Percentiles rank a stretch among this genome's conserved stretches.
phyloP scores from a whole-genome alignment of 2,329 filamentous ascomycete genomes.

The Arachnopeziza araneosa region DNA sequence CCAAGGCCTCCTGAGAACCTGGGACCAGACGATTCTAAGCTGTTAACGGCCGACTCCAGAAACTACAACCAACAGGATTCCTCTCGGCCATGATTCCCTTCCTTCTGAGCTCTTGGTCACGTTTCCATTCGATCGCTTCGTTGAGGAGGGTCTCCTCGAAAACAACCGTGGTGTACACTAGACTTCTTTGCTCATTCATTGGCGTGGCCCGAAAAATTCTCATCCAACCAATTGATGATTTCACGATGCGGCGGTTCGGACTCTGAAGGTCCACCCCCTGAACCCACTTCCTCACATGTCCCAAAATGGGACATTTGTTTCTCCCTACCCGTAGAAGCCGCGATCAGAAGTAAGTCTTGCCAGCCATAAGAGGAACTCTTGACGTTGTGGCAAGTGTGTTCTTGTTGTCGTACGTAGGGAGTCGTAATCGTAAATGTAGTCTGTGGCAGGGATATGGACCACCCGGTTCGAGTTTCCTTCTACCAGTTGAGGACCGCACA shows the following conservation, averaged over 20 bases:
- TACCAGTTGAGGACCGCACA: background rate
- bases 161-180: slow-evolving; percentile 11
- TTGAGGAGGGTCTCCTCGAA: background rate
- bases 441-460: background rate
- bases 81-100: background rate
- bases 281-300: slow-evolving; percentile 3
- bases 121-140: slow-evolving; percentile 6
- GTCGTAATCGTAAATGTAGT: too few relatives aligned
- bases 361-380: background rate
- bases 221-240: slow-evolving; percentile 20
- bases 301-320: slow-evolving; percentile 4
- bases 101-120: background rate
- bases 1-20: background rate
- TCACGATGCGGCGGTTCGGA: slow-evolving; percentile 13
- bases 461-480: background rate
- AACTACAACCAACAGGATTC: background rate
- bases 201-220: slow-evolving; percentile 13
- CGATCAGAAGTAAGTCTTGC: background rate
- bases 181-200: slow-evolving; percentile 13
- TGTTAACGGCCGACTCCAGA: background rate
- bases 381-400: background rate
- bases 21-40: background rate
- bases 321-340: slow-evolving; percentile 9
- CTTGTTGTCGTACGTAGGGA: background rate
- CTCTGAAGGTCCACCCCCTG: slow-evolving; percentile 1